Conservation (phyloP, 179 eudicot species). For the Drosera spatulata region DNA sequence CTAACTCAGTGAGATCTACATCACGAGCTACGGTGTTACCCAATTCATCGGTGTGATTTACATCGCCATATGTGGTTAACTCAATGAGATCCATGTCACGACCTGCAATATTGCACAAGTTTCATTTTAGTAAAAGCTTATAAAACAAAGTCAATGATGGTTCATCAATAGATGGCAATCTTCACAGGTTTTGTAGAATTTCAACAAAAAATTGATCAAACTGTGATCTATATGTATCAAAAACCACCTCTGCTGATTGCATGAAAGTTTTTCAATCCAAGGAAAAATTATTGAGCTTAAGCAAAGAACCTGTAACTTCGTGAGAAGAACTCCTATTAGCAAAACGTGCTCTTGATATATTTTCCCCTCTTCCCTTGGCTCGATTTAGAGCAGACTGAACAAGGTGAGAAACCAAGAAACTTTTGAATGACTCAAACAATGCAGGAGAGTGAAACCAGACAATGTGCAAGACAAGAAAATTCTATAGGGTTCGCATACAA, state of each 20-base stretch:
- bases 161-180: no score
- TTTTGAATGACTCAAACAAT: neutral
- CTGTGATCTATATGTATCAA: no score
- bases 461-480: neutral
- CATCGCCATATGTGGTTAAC: conserved; percentile 79
- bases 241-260: no score
- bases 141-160: no score
- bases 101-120: conserved; percentile 18
- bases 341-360: conserved; percentile 56
- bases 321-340: conserved; percentile 65
- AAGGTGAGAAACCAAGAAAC: neutral
- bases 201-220: no score
- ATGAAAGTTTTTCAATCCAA: no score
- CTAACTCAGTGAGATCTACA: conserved; percentile 58
- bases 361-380: conserved; percentile 69
- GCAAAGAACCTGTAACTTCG: conserved; percentile 47
- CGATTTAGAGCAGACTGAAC: conserved; percentile 62
- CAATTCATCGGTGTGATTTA: conserved; percentile 64
- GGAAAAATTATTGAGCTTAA: conserved; percentile 3
- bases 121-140: no score
- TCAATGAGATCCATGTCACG: conserved; percentile 92
- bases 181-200: no score
- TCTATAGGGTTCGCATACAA: neutral
- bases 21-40: conserved; percentile 10
- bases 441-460: neutral